Evolutionary conservation across 192 early-diverging fungal species (phyloP), one percentile per base, ranked within the genome.

Genomic region (Backusella liffmaniae): DNA sequence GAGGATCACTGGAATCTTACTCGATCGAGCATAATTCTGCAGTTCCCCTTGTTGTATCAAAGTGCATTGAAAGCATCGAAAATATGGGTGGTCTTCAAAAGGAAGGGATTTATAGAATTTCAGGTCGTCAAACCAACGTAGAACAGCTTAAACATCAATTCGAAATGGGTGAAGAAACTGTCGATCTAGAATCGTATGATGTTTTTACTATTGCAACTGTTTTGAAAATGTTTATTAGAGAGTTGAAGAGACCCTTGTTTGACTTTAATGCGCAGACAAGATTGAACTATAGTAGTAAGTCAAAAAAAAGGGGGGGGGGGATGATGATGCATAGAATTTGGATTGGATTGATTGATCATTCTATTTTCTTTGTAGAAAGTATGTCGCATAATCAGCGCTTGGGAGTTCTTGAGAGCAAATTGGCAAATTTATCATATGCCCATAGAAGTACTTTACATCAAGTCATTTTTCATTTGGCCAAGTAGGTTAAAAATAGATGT

Each of bases 211-310:
- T 93, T 32, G 89, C 91, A 0, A 86, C 82, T 0, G 76, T 92
- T 0, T 77, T 93, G 9, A 93, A 93, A 66, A 80, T 88, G 42
- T 93, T 88, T 77, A 76, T 93, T 5, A 81, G 92, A 12, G 86
- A 91, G 67, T 76, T 93, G 16, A 84, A 87, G 10, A 80, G 84
- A 23, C 91, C 91, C 32, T 68, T 92, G 36, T 85, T 92, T 68
- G 77, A 86, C 1, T 84, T 91, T 72, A 49, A 81, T 15, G 62
- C 85, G n/a, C 82, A 84, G 15, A 86, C 83, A 15, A 73, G 90
- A 34, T 74, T 80, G 39, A 81, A 86, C 44, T 89, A 90, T 76
- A 81, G 87, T 32, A 74, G 86, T 87, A 90, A 75, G 86, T 76
- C 7, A n/a, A 8, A 21, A 42, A 32, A 32, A 26, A 26, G 0